phyloP scores from a whole-genome alignment of 495 filamentous ascomycete genomes.

The Penicillium subrubescens region DNA sequence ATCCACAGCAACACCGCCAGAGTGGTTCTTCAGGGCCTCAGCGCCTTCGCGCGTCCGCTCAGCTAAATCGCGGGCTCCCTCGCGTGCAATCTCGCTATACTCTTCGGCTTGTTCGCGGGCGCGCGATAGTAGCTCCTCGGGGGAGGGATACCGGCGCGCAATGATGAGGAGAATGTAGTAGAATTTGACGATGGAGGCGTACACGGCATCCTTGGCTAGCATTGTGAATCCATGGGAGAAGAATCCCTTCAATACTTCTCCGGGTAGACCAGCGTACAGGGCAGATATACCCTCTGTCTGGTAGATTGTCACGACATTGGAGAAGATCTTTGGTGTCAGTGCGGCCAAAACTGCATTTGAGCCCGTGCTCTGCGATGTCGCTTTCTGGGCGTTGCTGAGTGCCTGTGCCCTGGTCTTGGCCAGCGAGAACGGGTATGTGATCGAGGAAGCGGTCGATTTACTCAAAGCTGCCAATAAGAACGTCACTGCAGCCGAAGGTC shows the following conservation, averaged over 20 bases:
- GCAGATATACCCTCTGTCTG: constrained; percentile 65
- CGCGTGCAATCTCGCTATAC: constrained; percentile 45
- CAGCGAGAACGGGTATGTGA: constrained; percentile 86
- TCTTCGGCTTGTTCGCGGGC: constrained; percentile 49
- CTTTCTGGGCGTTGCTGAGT: constrained; percentile 20
- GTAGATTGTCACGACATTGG: constrained; percentile 63
- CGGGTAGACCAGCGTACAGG: constrained; percentile 76
- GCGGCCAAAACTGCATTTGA: constrained; percentile 14
- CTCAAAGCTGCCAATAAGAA: constrained; percentile 81
- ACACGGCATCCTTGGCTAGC: constrained; percentile 82
- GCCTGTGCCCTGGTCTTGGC: constrained; percentile 78
- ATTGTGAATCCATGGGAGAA: constrained; percentile 89
- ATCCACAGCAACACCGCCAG: constrained; percentile 36
- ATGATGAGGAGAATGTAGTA: constrained; percentile 57
- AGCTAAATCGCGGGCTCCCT: constrained; percentile 43
- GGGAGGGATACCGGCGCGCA: constrained; percentile 44
- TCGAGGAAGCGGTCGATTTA: constrained; percentile 74
- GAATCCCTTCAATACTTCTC: constrained; percentile 82
- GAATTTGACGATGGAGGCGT: constrained; percentile 67
- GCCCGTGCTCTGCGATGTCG: background rate
- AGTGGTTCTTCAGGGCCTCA: constrained; percentile 29
- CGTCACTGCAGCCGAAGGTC: constrained; percentile 54
- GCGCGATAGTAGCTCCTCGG: constrained; percentile 45
- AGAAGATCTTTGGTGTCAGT: constrained; percentile 59
- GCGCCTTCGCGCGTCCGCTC: constrained; percentile 36